Base-by-base conservation (phyloP, 345 rosid species). In the Erysimum cheiranthoides region DNA sequence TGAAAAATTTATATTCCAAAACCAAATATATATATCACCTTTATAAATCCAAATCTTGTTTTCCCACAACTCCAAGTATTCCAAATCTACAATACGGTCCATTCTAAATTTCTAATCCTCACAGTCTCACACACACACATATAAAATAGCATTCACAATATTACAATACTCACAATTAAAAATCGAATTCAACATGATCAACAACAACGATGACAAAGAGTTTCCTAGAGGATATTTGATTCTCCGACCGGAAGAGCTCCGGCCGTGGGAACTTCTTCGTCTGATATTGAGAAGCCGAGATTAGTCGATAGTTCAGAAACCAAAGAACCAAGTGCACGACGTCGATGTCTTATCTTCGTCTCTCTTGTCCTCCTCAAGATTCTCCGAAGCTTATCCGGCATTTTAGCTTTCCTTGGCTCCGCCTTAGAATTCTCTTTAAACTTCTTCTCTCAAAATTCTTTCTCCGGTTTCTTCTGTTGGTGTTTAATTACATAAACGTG, bases 331-430 rank as follows among this genome's bases (percentile, higher is more conserved):
- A 78, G 68, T 50, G 83, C 90, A 36, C 25, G 74, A 51, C 81
- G 80, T 2, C 81, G 95, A 51, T 82, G 87, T 88, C 60, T 89
- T 75, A 80, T 90, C 38, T 85, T 90, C 38, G 43, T 87, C 73
- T 89, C 96, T 59, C 51, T 78, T 7, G 65, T 79, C 16, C 62
- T 62, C 28, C 93, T 86, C 71, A 84, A 86, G 66, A 10, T 84
- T 64, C 75, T 90, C 43, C 73, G 5, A 8, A 35, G 70, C 5
- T 17, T 80, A 38, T 77, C 91, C 5, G 81, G 66, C 51, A 87
- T 86, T 13, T 8, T 89, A 74, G 60, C 85, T 8, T 7, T 27
- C 59, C 0, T 76, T 13, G 98, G 98, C 8, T 79, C 87, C 6
- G 8, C 16, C 0, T 2, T 73, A 0, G 89, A 89, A 73, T 74